Percentiles rank a stretch among this genome's conserved stretches.
These are phyloP conservation scores for Leishmania arabica DNA, from an alignment of 208 protist species.

Conservation along the genomic window DNA sequence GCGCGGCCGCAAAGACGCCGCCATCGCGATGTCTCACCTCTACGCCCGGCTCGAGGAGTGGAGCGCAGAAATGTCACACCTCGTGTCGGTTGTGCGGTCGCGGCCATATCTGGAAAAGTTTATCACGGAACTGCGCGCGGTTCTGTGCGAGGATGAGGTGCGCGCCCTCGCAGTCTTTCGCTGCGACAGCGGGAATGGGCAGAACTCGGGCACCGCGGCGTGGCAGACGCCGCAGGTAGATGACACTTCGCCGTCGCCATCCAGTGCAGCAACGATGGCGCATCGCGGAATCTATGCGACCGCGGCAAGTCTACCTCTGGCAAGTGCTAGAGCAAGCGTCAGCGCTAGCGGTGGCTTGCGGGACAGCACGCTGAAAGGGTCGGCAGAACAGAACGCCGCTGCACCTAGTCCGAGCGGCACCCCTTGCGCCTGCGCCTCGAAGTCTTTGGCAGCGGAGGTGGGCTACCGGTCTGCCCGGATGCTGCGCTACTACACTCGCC, in stretches of 20 bases:
- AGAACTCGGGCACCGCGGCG: no score
- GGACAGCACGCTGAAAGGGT: not conserved
- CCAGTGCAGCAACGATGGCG: not conserved
- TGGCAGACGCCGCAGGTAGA: not conserved
- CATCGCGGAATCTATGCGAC: not conserved
- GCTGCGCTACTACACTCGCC: slow-evolving; percentile 25
- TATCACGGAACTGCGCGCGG: slow-evolving; percentile 53
- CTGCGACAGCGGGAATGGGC: not conserved
- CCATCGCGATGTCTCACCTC: slow-evolving; percentile 18
- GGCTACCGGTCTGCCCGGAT: slow-evolving; percentile 18
- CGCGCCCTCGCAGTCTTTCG: slow-evolving; percentile 38
- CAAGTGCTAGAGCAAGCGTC: not conserved
- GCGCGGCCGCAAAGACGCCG: slow-evolving; percentile 23
- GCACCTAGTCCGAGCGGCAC: not conserved
- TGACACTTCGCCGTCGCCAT: not conserved
- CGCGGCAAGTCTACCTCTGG: not conserved
- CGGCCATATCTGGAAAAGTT: slow-evolving; percentile 41
- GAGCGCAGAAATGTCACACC: slow-evolving; percentile 14
- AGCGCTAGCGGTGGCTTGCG: no score
- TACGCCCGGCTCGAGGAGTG: slow-evolving; percentile 27
- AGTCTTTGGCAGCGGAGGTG: not conserved
- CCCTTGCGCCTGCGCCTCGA: not conserved
- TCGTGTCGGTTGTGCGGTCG: slow-evolving; percentile 39
- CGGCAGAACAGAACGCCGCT: not conserved
- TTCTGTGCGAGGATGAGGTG: slow-evolving; percentile 82